These are phyloP conservation scores for Salix exigua DNA, from an alignment of 345 rosid species.

Conservation along the genomic window DNA sequence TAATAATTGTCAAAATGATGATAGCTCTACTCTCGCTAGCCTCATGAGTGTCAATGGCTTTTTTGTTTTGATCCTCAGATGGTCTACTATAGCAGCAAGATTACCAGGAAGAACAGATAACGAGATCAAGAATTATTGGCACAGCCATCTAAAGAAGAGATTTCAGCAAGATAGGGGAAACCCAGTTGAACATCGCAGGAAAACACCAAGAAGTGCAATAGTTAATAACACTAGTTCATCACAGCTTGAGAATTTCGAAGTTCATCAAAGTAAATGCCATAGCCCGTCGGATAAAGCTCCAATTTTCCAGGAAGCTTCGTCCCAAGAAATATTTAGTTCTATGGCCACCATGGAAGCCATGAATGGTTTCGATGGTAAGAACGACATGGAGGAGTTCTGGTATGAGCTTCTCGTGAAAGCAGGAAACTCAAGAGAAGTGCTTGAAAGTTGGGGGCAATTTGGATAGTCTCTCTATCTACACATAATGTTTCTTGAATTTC, in stretches of 20 bases:
- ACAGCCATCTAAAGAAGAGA: slow-evolving; percentile 32
- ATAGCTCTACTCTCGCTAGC: no score
- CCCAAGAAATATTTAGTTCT: not conserved
- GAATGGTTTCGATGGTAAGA: not conserved
- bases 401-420: slow-evolving; percentile 14
- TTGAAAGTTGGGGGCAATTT: not conserved
- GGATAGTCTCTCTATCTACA: no score
- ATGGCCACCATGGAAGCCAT: not conserved
- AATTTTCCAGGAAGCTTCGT: not conserved
- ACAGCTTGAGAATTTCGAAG: not conserved
- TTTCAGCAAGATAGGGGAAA: not conserved
- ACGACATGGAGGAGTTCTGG: slow-evolving; percentile 18
- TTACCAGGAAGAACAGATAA: slow-evolving; percentile 36
- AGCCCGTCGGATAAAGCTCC: not conserved
- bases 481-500: no score
- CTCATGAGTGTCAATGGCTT: no score
- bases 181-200: not conserved
- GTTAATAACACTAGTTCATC: not conserved
- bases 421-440: slow-evolving; percentile 12
- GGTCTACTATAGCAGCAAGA: slow-evolving; percentile 34
- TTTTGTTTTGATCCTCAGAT: slow-evolving; percentile 15
- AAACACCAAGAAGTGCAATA: not conserved
- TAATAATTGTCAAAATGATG: no score
- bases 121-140: slow-evolving; percentile 40
- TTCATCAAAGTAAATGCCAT: not conserved